phyloP scores from a whole-genome alignment of 2,329 filamentous ascomycete species.

The Diatrype stigma region DNA sequence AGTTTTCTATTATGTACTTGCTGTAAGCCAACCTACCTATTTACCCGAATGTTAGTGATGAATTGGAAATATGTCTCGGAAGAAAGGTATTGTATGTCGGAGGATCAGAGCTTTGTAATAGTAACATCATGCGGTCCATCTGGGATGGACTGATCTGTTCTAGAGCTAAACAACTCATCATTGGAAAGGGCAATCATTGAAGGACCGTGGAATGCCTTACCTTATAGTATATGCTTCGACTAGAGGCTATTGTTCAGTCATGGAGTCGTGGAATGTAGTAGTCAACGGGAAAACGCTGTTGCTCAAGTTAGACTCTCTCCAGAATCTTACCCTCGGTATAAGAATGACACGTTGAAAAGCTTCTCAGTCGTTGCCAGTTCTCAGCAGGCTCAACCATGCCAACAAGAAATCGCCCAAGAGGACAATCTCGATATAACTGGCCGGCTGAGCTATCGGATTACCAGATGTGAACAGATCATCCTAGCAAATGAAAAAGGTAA shows the following conservation, averaged over 20 bases:
- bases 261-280: too few relatives aligned
- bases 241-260: too few relatives aligned
- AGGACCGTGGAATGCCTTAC: too few relatives aligned
- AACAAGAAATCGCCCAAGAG: conserved; percentile 1
- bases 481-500: conserved; percentile 9
- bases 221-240: too few relatives aligned
- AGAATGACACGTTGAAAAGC: not conserved
- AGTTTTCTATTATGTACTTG: too few relatives aligned
- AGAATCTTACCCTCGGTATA: too few relatives aligned
- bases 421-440: conserved; percentile 6
- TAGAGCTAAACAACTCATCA: conserved; percentile 7
- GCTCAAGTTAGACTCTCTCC: too few relatives aligned
- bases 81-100: not conserved
- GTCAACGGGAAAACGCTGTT: too few relatives aligned
- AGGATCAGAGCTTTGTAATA: not conserved
- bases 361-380: conserved; percentile 23
- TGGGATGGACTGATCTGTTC: conserved; percentile 1
- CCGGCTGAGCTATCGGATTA: conserved; percentile 29
- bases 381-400: conserved; percentile 28
- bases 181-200: not conserved
- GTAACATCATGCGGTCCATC: conserved; percentile 2
- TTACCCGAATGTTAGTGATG: too few relatives aligned
- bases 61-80: too few relatives aligned
- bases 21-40: too few relatives aligned
- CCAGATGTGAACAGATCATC: conserved; percentile 26